Evolutionary conservation across 2,329 filamentous ascomycete species (phyloP).

Genomic region (Fusarium compactum): DNA sequence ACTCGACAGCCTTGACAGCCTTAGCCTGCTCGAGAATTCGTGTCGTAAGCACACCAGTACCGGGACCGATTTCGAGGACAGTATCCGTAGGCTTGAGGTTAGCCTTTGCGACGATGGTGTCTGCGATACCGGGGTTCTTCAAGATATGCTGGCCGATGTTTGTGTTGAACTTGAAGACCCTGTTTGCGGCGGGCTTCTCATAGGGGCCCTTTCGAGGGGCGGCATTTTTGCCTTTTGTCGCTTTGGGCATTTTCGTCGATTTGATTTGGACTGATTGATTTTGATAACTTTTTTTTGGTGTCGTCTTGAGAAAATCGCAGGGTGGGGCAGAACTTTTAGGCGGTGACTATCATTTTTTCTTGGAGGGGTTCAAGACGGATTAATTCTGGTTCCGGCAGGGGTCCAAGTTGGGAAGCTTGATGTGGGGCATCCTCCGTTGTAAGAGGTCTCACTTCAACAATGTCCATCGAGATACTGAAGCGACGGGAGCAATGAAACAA

Average conservation of each 20-base stretch:
- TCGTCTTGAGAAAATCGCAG: conserved; percentile 1
- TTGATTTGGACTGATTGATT: neutral
- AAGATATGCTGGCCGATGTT: conserved; percentile 89
- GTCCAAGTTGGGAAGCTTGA: neutral
- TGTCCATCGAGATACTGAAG: neutral
- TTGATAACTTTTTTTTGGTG: conserved; percentile 8
- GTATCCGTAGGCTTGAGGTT: conserved; percentile 89
- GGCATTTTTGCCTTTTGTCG: conserved; percentile 4
- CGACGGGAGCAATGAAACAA: neutral
- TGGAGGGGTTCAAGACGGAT: conserved; percentile 1
- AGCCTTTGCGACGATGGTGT: conserved; percentile 79
- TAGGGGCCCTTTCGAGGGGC: conserved; percentile 1
- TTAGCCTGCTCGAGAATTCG: conserved; percentile 90
- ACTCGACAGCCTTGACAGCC: conserved; percentile 84
- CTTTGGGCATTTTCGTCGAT: conserved; percentile 1
- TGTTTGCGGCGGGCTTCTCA: conserved; percentile 63
- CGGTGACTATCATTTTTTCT: conserved; percentile 8
- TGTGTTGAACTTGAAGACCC: conserved; percentile 98
- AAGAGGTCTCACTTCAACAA: neutral
- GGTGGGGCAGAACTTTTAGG: conserved; percentile 8
- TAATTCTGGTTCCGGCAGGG: neutral
- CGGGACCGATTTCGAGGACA: conserved; percentile 92
- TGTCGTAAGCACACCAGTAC: conserved; percentile 89
- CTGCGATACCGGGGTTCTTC: conserved; percentile 88
- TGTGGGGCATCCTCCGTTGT: neutral